Percentiles rank a stretch among this genome's conserved stretches.
Conservation (phyloP, 768 basidiomycete genomes). For the Boletus rubescentipes region DNA sequence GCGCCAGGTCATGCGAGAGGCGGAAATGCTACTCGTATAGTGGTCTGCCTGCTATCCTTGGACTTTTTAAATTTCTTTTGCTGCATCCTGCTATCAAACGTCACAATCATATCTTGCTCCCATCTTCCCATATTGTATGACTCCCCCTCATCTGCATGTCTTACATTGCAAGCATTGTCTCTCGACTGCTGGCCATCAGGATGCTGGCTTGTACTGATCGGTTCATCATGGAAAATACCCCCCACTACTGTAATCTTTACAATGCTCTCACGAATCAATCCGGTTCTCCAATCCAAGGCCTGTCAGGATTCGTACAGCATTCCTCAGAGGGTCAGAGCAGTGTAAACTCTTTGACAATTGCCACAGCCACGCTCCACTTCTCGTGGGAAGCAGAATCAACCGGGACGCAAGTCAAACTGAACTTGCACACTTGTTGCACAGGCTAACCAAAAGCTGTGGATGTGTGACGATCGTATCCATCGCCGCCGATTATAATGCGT, state of each 20-base stretch:
- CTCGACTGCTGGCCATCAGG: conserved; percentile 22
- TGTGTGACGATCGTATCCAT: conserved; percentile 5
- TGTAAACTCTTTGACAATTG: no score
- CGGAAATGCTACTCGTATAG: conserved; percentile 60
- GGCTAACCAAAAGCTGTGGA: conserved; percentile 15
- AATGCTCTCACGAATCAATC: conserved; percentile 2
- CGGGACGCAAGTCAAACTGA: background rate
- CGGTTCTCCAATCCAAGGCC: background rate
- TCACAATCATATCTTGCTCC: background rate
- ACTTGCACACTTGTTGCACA: conserved; percentile 4
- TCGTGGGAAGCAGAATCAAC: conserved; percentile 16
- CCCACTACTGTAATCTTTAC: conserved; percentile 23
- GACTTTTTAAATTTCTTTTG: background rate
- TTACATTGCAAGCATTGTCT: conserved; percentile 5
- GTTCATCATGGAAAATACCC: conserved; percentile 22
- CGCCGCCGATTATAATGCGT: conserved; percentile 2
- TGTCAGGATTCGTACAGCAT: conserved; percentile 1
- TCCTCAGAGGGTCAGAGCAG: no score
- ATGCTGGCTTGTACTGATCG: conserved; percentile 14
- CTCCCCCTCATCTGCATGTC: conserved; percentile 9
- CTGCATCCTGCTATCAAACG: conserved; percentile 1
- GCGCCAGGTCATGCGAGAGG: conserved; percentile 53
- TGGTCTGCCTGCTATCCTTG: conserved; percentile 3
- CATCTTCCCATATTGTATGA: conserved; percentile 12
- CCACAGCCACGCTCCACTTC: conserved; percentile 19